phyloP scores from a whole-genome alignment of 179 eudicot genomes.

The Silene coronaria region DNA sequence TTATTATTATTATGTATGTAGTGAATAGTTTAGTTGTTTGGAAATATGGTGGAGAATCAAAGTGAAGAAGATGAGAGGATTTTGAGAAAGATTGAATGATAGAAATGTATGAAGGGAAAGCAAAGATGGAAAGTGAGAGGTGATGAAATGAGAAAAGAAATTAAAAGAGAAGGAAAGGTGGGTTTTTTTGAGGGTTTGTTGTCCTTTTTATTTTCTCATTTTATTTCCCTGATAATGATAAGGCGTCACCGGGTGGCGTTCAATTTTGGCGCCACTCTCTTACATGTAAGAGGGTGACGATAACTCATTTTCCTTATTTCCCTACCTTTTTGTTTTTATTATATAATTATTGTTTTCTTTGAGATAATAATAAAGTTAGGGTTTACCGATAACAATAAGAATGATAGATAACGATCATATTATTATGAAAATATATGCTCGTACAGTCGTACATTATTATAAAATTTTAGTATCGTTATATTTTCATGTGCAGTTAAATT shows the following conservation, averaged over 20 bases:
- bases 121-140: slow-evolving; percentile 30
- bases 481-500: too few species aligned
- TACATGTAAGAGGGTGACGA: too few species aligned
- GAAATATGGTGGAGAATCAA: slow-evolving; percentile 63
- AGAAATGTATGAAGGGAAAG: slow-evolving; percentile 28
- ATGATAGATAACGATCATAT: too few species aligned
- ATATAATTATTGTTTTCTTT: background rate
- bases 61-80: slow-evolving; percentile 26
- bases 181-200: slow-evolving; percentile 10
- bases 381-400: background rate
- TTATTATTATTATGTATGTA: background rate
- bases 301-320: too few species aligned
- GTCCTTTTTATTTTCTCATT: slow-evolving; percentile 22
- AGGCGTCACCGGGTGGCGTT: too few species aligned
- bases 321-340: slow-evolving; percentile 22
- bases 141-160: slow-evolving; percentile 9
- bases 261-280: too few species aligned
- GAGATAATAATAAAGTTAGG: slow-evolving; percentile 7
- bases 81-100: slow-evolving; percentile 26
- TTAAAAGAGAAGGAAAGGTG: slow-evolving; percentile 6
- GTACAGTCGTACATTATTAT: too few species aligned
- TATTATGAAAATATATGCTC: too few species aligned
- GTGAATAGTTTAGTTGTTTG: slow-evolving; percentile 27
- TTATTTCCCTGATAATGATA: too few species aligned
- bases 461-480: too few species aligned